A percentile compares a stretch with the other conserved stretches of the same genome.
phyloP scores from a whole-genome alignment of 805 yeast genomes.

The Sugiyamaella americana region DNA sequence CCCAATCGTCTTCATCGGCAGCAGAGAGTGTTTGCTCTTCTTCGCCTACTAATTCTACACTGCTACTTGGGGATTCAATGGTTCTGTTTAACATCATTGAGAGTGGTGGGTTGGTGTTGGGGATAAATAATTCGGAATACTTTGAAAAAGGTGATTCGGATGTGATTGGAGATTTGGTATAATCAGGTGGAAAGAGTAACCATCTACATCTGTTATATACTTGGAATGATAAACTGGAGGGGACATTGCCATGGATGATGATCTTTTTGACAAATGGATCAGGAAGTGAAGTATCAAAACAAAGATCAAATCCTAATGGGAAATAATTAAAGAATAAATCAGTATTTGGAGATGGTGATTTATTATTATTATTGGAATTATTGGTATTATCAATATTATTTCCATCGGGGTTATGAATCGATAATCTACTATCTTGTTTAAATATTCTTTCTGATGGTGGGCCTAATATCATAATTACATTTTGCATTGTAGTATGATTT shows the following conservation, averaged over 20 bases:
- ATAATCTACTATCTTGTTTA: constrained; percentile 40
- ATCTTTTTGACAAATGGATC: constrained; percentile 40
- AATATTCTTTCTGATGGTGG: constrained; percentile 51
- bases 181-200: constrained; percentile 28
- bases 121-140: neutral
- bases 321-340: constrained; percentile 41
- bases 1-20: constrained; percentile 19
- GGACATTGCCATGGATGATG: constrained; percentile 48
- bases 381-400: neutral
- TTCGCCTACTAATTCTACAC: constrained; percentile 26
- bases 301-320: constrained; percentile 47
- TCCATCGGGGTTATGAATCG: constrained; percentile 35
- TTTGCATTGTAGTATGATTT: constrained; percentile 47
- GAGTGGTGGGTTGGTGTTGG: neutral
- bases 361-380: neutral
- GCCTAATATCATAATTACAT: constrained; percentile 43
- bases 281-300: constrained; percentile 38
- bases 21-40: constrained; percentile 2
- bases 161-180: neutral
- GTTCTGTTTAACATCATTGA: constrained; percentile 25
- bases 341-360: constrained; percentile 10
- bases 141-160: constrained; percentile 13
- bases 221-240: constrained; percentile 50
- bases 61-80: constrained; percentile 26
- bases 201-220: constrained; percentile 49